Conservation (phyloP, 148 eudicot species). For the Salicornia ramosissima region DNA sequence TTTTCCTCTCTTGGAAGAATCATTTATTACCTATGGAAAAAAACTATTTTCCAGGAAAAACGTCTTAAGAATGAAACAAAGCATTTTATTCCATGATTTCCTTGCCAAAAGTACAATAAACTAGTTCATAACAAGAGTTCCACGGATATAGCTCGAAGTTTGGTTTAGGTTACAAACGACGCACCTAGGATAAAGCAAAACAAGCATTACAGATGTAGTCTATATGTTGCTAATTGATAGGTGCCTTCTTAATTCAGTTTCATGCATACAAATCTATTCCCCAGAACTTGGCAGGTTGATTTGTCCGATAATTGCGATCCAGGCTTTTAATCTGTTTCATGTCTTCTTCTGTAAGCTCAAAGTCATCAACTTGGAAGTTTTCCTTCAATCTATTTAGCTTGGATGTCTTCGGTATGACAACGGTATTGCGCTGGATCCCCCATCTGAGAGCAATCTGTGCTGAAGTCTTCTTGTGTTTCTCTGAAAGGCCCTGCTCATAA, state of each 20-base stretch:
- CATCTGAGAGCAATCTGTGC: conserved; percentile 86
- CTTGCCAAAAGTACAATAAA: not conserved
- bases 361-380: conserved; percentile 61
- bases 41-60: too few relatives aligned
- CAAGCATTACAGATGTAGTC: not conserved
- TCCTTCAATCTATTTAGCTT: conserved; percentile 66
- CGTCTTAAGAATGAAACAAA: not conserved
- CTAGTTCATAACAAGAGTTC: not conserved
- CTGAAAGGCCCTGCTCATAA: conserved; percentile 36
- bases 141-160: not conserved
- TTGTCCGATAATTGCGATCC: conserved; percentile 69
- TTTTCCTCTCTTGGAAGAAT: too few relatives aligned
- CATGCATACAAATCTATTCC: conserved; percentile 71
- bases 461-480: conserved; percentile 67
- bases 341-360: conserved; percentile 71
- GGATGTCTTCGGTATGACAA: conserved; percentile 83
- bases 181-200: not conserved
- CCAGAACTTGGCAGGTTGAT: conserved; percentile 86
- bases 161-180: not conserved
- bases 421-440: conserved; percentile 76
- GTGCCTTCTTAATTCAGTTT: conserved; percentile 4
- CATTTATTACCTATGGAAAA: too few relatives aligned
- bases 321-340: conserved; percentile 65
- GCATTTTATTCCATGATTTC: not conserved
- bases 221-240: not conserved